These are phyloP conservation scores for Talaromyces liani DNA, from an alignment of 495 filamentous ascomycete genomes.

Conservation along the genomic window DNA sequence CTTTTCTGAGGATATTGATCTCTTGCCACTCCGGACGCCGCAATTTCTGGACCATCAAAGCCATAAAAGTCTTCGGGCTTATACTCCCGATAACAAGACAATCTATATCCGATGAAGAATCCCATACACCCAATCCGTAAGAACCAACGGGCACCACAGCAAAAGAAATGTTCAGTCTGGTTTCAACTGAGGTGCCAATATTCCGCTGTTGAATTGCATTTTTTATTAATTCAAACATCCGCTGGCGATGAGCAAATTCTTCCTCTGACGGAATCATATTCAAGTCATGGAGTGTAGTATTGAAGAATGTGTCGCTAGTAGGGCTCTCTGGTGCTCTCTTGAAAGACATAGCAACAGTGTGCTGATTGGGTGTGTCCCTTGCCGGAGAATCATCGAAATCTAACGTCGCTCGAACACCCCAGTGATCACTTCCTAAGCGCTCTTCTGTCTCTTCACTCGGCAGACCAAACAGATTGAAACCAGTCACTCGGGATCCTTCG, in stretches of 20 bases:
- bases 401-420: constrained; percentile 42
- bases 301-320: neutral
- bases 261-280: constrained; percentile 4
- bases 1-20: constrained; percentile 42
- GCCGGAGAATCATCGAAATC: constrained; percentile 5
- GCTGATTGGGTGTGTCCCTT: neutral
- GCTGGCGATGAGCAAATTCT: constrained; percentile 2
- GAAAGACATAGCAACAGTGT: neutral
- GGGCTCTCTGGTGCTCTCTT: neutral
- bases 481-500: constrained; percentile 19
- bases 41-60: constrained; percentile 41
- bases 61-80: constrained; percentile 46
- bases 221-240: constrained; percentile 7
- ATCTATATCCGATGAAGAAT: constrained; percentile 47
- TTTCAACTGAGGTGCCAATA: neutral
- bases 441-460: constrained; percentile 12
- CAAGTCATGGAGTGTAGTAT: neutral
- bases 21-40: constrained; percentile 28
- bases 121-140: constrained; percentile 51
- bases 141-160: constrained; percentile 51
- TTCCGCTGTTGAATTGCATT: neutral
- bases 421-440: constrained; percentile 47
- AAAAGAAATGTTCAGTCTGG: constrained; percentile 22
- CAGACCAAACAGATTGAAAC: constrained; percentile 44
- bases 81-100: constrained; percentile 51